phyloP scores from a whole-genome alignment of 2,329 filamentous ascomycete species.

The Fusarium vanettenii region DNA sequence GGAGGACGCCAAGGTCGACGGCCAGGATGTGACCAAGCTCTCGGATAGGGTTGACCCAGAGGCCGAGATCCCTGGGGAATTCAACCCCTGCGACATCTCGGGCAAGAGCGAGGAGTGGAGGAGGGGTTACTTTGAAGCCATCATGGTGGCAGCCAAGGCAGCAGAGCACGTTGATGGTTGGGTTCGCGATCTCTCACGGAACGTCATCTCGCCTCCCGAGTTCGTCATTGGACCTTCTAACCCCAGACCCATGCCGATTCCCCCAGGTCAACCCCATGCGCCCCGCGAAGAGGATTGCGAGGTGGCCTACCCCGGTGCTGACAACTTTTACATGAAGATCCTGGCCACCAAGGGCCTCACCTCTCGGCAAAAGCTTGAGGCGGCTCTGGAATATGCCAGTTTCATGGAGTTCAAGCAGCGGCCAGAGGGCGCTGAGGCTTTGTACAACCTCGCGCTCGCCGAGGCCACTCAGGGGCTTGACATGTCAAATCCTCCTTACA shows the following conservation, averaged over 20 bases:
- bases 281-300: conserved; percentile 82
- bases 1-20: conserved; percentile 77
- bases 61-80: conserved; percentile 75
- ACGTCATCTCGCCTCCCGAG: conserved; percentile 76
- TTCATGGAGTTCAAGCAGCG: conserved; percentile 84
- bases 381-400: conserved; percentile 84
- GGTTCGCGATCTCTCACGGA: conserved; percentile 75
- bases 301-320: conserved; percentile 75
- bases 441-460: conserved; percentile 81
- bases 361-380: conserved; percentile 81
- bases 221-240: conserved; percentile 87
- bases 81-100: conserved; percentile 75
- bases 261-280: conserved; percentile 69
- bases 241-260: conserved; percentile 79
- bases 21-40: conserved; percentile 70
- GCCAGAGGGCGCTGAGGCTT: conserved; percentile 72
- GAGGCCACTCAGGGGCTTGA: conserved; percentile 73
- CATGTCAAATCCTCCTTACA: conserved; percentile 57
- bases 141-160: conserved; percentile 81
- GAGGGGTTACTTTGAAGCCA: conserved; percentile 83
- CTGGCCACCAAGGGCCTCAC: conserved; percentile 84
- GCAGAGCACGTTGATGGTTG: conserved; percentile 87
- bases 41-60: conserved; percentile 70
- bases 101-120: conserved; percentile 86
- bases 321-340: conserved; percentile 84